These are phyloP conservation scores for Quercus rubra DNA, from an alignment of 306 rosid species.

Conservation along the genomic window DNA sequence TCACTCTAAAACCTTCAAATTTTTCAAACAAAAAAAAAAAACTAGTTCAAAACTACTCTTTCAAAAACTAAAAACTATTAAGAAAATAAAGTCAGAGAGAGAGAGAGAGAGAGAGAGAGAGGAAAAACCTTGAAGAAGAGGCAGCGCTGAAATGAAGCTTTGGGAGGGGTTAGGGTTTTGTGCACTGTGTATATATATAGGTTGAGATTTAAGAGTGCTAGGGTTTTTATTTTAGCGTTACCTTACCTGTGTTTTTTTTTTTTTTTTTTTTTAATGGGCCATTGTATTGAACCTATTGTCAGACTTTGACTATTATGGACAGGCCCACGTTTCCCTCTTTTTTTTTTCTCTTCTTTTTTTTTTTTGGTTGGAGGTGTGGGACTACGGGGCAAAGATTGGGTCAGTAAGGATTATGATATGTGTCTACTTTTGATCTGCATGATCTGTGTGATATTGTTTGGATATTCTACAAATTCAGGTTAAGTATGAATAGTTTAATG, in stretches of 20 bases:
- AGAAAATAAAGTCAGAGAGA: not conserved
- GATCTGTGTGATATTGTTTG: too few relatives aligned
- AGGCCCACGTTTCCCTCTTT: too few relatives aligned
- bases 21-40: too few relatives aligned
- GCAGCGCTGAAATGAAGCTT: not conserved
- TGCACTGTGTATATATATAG: not conserved
- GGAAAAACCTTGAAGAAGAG: not conserved
- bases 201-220: not conserved
- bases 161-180: not conserved
- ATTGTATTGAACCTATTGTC: not conserved
- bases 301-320: too few relatives aligned
- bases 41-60: not conserved
- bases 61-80: too few relatives aligned
- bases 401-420: too few relatives aligned
- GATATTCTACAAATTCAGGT: too few relatives aligned
- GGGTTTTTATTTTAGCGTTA: constrained; percentile 4
- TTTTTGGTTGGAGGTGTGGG: too few relatives aligned
- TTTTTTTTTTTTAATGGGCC: not conserved
- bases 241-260: too few relatives aligned
- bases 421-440: too few relatives aligned
- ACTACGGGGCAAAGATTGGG: too few relatives aligned
- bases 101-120: not conserved
- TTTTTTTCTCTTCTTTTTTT: rapidly evolving
- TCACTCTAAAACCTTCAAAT: not conserved
- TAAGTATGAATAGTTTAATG: too few relatives aligned